Percentiles rank a stretch among this genome's conserved stretches.
phyloP scores from a whole-genome alignment of 495 filamentous ascomycete species.

The Neurospora africana region DNA sequence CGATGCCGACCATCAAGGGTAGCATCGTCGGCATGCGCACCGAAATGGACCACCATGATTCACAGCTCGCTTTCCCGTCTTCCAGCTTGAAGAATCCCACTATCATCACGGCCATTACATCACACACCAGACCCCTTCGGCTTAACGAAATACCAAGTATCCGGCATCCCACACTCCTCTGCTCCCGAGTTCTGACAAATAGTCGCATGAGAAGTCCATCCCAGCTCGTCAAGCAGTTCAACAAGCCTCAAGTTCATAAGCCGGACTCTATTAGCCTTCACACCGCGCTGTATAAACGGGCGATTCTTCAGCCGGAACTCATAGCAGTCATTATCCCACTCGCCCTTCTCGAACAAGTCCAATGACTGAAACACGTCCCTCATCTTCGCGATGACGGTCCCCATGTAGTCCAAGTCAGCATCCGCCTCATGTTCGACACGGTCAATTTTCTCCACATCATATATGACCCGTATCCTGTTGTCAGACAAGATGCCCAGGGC shows the following conservation, averaged over 20 bases:
- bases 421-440: neutral
- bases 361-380: conserved; percentile 3
- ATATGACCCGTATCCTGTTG: conserved; percentile 10
- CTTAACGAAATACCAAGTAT: conserved; percentile 13
- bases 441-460: neutral
- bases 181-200: conserved; percentile 8
- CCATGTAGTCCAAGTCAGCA: conserved; percentile 3
- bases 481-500: neutral
- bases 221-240: conserved; percentile 6
- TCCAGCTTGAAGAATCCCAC: neutral
- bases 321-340: conserved; percentile 9
- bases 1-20: neutral
- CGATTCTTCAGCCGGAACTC: conserved; percentile 10
- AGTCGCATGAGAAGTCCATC: conserved; percentile 8
- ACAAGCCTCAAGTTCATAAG: conserved; percentile 9
- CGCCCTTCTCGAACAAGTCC: conserved; percentile 4
- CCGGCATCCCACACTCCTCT: conserved; percentile 10
- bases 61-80: neutral
- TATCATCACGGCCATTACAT: neutral
- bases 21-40: neutral
- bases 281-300: conserved; percentile 7
- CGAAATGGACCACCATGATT: neutral
- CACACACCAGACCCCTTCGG: neutral
- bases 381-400: neutral
- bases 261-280: conserved; percentile 5